phyloP scores from a whole-genome alignment of 208 protist species.

The Acanthamoeba sp. region DNA sequence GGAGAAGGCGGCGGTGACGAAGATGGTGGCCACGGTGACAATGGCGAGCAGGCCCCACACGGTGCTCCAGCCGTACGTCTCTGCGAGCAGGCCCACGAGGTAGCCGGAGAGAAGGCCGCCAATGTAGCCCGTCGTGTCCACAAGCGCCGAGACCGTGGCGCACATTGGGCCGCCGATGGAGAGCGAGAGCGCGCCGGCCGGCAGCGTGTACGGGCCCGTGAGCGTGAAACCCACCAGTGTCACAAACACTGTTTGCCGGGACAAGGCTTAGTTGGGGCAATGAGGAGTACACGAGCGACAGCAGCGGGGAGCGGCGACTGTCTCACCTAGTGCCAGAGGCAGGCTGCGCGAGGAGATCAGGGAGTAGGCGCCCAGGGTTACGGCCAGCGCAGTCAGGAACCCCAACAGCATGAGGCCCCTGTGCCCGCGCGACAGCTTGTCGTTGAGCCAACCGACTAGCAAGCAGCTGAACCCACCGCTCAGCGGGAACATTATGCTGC shows the following conservation, averaged over 20 bases:
- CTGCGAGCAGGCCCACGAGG: constrained; percentile 22
- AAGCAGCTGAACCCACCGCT: constrained; percentile 67
- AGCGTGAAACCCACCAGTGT: constrained; percentile 62
- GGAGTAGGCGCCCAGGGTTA: background rate
- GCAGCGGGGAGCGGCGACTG: background rate
- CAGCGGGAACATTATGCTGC: constrained; percentile 58
- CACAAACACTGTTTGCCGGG: background rate
- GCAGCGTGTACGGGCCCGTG: constrained; percentile 65
- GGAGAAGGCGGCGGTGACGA: constrained; percentile 44
- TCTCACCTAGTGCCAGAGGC: background rate
- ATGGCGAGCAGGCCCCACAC: constrained; percentile 61
- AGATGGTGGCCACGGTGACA: background rate
- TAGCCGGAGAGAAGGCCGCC: constrained; percentile 63
- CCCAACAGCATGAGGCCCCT: constrained; percentile 46
- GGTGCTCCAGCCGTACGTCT: constrained; percentile 42
- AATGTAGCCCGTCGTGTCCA: constrained; percentile 58
- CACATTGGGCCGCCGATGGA: constrained; percentile 34
- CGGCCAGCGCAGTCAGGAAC: background rate
- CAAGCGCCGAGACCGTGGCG: constrained; percentile 40
- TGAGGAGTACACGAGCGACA: background rate
- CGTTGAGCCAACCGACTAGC: constrained; percentile 64
- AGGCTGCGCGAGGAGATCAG: background rate
- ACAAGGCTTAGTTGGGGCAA: background rate
- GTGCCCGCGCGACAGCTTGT: background rate
- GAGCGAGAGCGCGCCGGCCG: constrained; percentile 34